Base-by-base conservation (phyloP, 495 filamentous ascomycete genomes). In the Aspergillus nidulans region DNA sequence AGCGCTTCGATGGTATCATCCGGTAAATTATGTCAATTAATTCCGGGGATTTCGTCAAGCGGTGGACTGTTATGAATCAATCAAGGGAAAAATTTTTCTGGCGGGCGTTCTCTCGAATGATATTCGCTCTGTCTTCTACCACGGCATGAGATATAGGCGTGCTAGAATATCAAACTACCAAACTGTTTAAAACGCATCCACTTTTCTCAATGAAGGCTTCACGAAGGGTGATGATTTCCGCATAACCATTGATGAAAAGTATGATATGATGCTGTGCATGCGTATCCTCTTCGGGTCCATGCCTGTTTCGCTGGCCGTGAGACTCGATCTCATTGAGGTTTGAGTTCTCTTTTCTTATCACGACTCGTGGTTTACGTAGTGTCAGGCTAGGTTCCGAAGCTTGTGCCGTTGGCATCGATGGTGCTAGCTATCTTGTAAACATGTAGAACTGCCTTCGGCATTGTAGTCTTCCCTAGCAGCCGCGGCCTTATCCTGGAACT, bases 1-100 rank as follows among this genome's bases (percentile, higher is more conserved):
- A 88, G 81, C 86, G 94, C 76, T 98, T 96, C 85, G 94, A 98
- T 75, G 94, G 91, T 70, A 95, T 96, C 68, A 87, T 96, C 77
- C 87, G 91, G 79, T 95, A 90, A 86, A 75, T 63, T 56, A 2
- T n/a, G 3, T 34, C 30, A 6, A 43, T 53, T 55, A 42, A 41
- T 32, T 49, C 24, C 24, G 0, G 26, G 55, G 50, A 21, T 40
- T 60, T 39, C 32, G 56, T 58, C 50, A 15, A 53, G 51, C 62
- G 65, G 59, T 60, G 58, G 36, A 16, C 61, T 68, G 68, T 62
- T 70, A 73, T 64, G 66, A 69, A 70, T 69, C 64, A 61, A 72
- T 62, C 61, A 65, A 73, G 70, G 58, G 56, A 61, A 52, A 54
- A 55, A 38, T 39, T 38, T 23, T 39, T 34, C 28, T 18, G 45